Base-by-base conservation (phyloP, 345 rosid species). In the Pseudoturritis turrita region DNA sequence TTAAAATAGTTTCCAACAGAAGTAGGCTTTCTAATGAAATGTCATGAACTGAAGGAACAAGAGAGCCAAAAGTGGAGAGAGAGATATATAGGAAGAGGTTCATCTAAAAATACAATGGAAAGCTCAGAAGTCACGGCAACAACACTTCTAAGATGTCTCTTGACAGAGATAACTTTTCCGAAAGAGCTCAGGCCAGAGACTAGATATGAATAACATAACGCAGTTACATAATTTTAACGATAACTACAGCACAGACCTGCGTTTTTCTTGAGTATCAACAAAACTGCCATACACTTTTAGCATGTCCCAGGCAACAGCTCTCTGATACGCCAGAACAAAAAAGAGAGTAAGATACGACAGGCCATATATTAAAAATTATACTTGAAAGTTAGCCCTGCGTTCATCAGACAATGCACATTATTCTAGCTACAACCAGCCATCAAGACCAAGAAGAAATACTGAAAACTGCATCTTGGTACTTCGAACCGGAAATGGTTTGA, bases 281-380 rank as follows among this genome's bases (percentile, higher is more conserved):
- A 91, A 95, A 69, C 84, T 83, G 76, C 89, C 78, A 62, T 95
- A 91, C 74, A 95, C 90, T 85, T 68, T 89, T 71, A 95, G 86
- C 98, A 95, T 91, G 84, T 95, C 99, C 99, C 96, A 89, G 0
- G 96, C 94, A 74, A 82, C 85, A 64, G 96, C 98, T 47, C 82
- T 82, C 98, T 91, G 81, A 68, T 50, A 62, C 7, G 10, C 4
- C 70, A 52, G 10, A 71, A 65, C 62, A 74, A 53, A 35, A 17
- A 44, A 50, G 21, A 29, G 57, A 23, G 29, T 73, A 23, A 31
- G 21, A 36, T 11, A 28, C 44, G 3, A 36, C 35, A 25, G 26
- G 17, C 71, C 21, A 61, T 36, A 53, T 21, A 18, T 35, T 14
- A 35, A 31, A 13, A 10, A 37, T 12, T 26, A n/a, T 28, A 55